Percentiles rank a stretch among this genome's conserved stretches.
Evolutionary conservation across 2,329 filamentous ascomycete genomes (phyloP).

Genomic region (Colletotrichum acutatum): DNA sequence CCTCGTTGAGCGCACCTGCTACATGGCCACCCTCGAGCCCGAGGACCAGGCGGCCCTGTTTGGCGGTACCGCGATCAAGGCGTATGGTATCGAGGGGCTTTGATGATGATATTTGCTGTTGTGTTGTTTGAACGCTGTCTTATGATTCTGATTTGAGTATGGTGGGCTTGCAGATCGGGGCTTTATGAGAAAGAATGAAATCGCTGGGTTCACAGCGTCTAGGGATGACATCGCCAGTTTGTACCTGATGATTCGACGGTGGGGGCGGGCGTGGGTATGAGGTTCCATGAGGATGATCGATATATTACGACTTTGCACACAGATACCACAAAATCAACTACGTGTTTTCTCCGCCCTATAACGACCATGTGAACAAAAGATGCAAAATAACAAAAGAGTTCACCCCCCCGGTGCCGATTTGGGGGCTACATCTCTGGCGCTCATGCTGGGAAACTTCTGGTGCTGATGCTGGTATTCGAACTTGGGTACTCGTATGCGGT

Average conservation of each 20-base stretch:
- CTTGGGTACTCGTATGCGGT: too few species aligned
- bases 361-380: too few species aligned
- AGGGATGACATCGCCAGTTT: not conserved
- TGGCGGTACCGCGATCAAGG: conserved; percentile 76
- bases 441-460: too few species aligned
- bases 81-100: conserved; percentile 62
- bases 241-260: not conserved
- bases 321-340: conserved; percentile 31
- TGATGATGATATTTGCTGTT: not conserved
- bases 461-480: too few species aligned
- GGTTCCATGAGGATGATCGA: not conserved
- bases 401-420: too few species aligned
- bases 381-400: too few species aligned
- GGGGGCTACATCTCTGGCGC: too few species aligned
- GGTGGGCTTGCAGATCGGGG: not conserved
- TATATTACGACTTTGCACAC: conserved; percentile 15
- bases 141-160: not conserved
- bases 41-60: conserved; percentile 76
- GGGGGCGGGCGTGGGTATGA: conserved; percentile 13
- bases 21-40: conserved; percentile 68
- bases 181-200: not conserved
- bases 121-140: not conserved
- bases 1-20: conserved; percentile 75
- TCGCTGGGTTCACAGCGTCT: not conserved
- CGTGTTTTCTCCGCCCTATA: not conserved